Conservation (phyloP, 73 alveolate species). For the Blepharisma japonicum region DNA sequence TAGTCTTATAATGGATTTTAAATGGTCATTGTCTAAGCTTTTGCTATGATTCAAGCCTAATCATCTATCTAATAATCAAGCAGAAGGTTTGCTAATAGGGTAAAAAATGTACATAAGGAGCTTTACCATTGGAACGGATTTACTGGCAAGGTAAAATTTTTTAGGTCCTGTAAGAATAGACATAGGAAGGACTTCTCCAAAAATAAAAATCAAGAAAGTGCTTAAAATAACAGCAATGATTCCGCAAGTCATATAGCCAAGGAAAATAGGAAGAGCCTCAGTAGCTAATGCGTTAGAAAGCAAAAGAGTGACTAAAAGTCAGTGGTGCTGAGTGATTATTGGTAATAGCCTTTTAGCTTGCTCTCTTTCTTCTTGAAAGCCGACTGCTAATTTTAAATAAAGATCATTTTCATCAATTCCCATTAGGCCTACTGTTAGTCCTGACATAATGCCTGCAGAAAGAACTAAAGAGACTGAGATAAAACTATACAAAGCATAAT, state of each 20-base stretch:
- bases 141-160: conserved; percentile 82
- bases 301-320: conserved; percentile 85
- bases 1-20: conserved; percentile 13
- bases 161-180: conserved; percentile 95
- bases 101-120: conserved; percentile 58
- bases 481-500: neutral
- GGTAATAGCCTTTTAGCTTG: neutral
- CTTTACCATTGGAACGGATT: conserved; percentile 80
- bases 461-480: conserved; percentile 4
- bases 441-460: conserved; percentile 19
- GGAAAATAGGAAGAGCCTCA: conserved; percentile 92
- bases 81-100: conserved; percentile 62
- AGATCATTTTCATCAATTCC: conserved; percentile 12
- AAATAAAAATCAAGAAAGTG: conserved; percentile 79
- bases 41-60: conserved; percentile 43
- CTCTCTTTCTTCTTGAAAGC: neutral
- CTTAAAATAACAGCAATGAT: conserved; percentile 84
- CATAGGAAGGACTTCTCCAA: conserved; percentile 96
- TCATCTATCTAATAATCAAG: conserved; percentile 60
- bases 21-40: conserved; percentile 1
- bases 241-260: conserved; percentile 84
- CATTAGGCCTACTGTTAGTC: conserved; percentile 20
- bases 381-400: neutral
- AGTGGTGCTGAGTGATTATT: conserved; percentile 72
- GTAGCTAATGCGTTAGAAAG: conserved; percentile 91